Percentiles rank a stretch among this genome's conserved stretches.
Conservation (phyloP, 2,329 filamentous ascomycete genomes). For the Neocatenulostroma microsporum region DNA sequence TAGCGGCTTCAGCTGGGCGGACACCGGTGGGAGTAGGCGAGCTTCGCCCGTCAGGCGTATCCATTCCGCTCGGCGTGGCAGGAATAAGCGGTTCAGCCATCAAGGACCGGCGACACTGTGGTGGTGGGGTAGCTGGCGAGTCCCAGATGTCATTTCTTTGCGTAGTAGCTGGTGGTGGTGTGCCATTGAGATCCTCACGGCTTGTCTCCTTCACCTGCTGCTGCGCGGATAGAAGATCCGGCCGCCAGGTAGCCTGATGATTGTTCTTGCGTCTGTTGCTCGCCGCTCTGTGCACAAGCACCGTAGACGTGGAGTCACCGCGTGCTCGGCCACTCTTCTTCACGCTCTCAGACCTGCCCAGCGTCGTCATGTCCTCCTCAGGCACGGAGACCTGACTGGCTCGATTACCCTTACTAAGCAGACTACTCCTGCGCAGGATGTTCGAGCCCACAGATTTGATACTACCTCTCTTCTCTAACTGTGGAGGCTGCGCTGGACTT, state of each 20-base stretch:
- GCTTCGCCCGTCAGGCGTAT: too few relatives aligned
- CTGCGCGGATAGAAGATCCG: slow-evolving; percentile 17
- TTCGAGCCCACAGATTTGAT: slow-evolving; percentile 24
- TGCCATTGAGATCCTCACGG: slow-evolving; percentile 6
- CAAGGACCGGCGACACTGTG: too few relatives aligned
- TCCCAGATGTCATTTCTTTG: slow-evolving; percentile 2
- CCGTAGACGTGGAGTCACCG: slow-evolving; percentile 26
- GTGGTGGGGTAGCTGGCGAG: slow-evolving; percentile 1
- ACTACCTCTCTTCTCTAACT: slow-evolving; percentile 22
- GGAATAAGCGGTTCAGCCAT: too few relatives aligned
- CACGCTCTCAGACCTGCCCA: slow-evolving; percentile 13
- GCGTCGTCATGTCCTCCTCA: slow-evolving; percentile 12
- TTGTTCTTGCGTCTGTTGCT: slow-evolving; percentile 25
- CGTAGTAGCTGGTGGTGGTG: neutral
- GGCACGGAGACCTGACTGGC: slow-evolving; percentile 18
- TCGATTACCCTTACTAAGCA: slow-evolving; percentile 19
- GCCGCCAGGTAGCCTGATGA: slow-evolving; percentile 20
- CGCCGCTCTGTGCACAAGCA: slow-evolving; percentile 28
- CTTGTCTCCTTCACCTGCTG: slow-evolving; percentile 9
- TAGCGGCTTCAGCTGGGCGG: too few relatives aligned
- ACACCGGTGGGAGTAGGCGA: too few relatives aligned
- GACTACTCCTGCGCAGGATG: slow-evolving; percentile 20
- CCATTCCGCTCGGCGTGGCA: too few relatives aligned
- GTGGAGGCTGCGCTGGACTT: neutral
- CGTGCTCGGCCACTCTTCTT: slow-evolving; percentile 16